A percentile compares a stretch with the other conserved stretches of the same genome.
Evolutionary conservation across 2,329 filamentous ascomycete genomes (phyloP).

Genomic region (Fusarium napiforme): DNA sequence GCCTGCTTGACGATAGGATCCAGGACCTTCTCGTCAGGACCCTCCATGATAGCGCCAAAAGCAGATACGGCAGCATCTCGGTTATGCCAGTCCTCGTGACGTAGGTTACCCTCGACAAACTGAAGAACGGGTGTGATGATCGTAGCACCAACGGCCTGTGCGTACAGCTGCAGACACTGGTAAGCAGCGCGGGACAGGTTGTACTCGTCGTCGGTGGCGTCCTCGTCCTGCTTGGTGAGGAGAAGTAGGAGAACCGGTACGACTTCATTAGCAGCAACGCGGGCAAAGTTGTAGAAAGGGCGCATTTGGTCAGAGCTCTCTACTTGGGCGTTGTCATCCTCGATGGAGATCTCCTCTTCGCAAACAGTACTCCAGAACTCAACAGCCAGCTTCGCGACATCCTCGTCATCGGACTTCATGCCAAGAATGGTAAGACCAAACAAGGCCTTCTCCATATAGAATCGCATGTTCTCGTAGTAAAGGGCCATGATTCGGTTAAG

Average conservation of each 20-base stretch:
- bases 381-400: slow-evolving; percentile 96
- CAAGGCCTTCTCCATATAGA: slow-evolving; percentile 99
- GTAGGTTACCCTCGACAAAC: slow-evolving; percentile 92
- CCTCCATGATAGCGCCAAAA: slow-evolving; percentile 99
- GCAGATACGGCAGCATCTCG: slow-evolving; percentile 96
- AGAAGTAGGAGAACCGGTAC: slow-evolving; percentile 90
- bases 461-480: slow-evolving; percentile 99
- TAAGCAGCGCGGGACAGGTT: slow-evolving; percentile 95
- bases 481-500: slow-evolving; percentile 98
- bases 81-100: slow-evolving; percentile 91
- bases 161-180: slow-evolving; percentile 94
- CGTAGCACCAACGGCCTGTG: slow-evolving; percentile 86
- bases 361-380: slow-evolving; percentile 99
- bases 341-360: slow-evolving; percentile 97
- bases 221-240: slow-evolving; percentile 97
- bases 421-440: slow-evolving; percentile 97
- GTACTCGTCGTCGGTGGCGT: slow-evolving; percentile 96
- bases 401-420: slow-evolving; percentile 98
- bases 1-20: slow-evolving; percentile 97
- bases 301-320: slow-evolving; percentile 87
- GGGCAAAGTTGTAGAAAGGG: slow-evolving; percentile 94
- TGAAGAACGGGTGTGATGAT: slow-evolving; percentile 87
- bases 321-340: slow-evolving; percentile 86
- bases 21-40: slow-evolving; percentile 90
- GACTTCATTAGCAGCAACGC: slow-evolving; percentile 92